These are phyloP conservation scores for Coemansia sp. DNA, from an alignment of 192 early-diverging fungal genomes.

Conservation along the genomic window DNA sequence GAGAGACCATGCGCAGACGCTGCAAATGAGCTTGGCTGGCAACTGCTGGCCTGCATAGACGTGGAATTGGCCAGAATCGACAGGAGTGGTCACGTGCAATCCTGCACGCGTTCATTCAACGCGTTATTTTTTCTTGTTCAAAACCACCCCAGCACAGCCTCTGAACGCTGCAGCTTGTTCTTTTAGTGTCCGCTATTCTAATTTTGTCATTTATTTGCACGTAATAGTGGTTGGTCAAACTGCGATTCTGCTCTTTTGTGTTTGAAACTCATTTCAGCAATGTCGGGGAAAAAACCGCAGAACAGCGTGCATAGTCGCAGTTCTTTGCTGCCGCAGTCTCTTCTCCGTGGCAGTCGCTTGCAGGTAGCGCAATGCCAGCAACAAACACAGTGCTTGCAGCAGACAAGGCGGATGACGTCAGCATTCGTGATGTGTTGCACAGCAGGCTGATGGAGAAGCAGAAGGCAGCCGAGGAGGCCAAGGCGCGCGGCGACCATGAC, in stretches of 20 bases:
- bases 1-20: neutral
- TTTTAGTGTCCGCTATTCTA: neutral
- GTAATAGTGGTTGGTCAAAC: neutral
- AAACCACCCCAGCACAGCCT: neutral
- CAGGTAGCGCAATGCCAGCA: neutral
- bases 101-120: neutral
- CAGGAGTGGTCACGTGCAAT: neutral
- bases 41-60: neutral
- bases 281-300: slow-evolving; percentile 43
- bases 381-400: neutral
- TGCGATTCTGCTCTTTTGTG: neutral
- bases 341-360: neutral
- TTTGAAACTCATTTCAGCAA: slow-evolving; percentile 7
- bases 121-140: slow-evolving; percentile 5
- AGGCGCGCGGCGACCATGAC: slow-evolving; percentile 39
- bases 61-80: neutral
- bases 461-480: slow-evolving; percentile 33
- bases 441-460: slow-evolving; percentile 34
- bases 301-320: slow-evolving; percentile 46
- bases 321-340: slow-evolving; percentile 38
- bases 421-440: slow-evolving; percentile 52
- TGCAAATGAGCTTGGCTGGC: neutral
- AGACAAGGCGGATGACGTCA: slow-evolving; percentile 17
- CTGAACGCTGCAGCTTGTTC: neutral
- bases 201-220: neutral